phyloP scores from a whole-genome alignment of 116 monocot genomes.

The Thalassia testudinum region DNA sequence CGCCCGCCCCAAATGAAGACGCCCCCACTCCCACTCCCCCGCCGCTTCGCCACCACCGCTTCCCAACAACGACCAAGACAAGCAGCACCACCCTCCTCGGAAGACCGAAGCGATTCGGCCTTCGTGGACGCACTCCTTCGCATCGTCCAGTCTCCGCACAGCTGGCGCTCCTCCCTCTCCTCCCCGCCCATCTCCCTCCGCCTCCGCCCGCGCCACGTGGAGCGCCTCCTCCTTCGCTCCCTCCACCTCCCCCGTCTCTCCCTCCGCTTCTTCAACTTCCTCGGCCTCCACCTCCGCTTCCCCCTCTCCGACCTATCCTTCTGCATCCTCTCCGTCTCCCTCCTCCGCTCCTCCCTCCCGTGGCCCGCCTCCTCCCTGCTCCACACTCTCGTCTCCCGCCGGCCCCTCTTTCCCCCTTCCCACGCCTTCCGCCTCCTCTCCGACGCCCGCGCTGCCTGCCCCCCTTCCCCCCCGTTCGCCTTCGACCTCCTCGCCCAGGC shows the following conservation, averaged over 20 bases:
- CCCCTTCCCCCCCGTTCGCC: slow-evolving; percentile 2
- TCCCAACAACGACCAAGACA: background rate
- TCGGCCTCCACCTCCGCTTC: slow-evolving; percentile 53
- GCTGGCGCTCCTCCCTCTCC: slow-evolving; percentile 34
- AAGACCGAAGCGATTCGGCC: background rate
- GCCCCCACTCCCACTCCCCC: background rate
- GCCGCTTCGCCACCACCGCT: background rate
- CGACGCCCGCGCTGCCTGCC: background rate
- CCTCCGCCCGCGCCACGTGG: slow-evolving; percentile 30
- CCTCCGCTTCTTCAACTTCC: slow-evolving; percentile 77
- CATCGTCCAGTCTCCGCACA: slow-evolving; percentile 30
- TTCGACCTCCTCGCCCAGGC: slow-evolving; percentile 48
- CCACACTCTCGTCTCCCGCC: slow-evolving; percentile 30
- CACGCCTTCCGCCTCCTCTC: slow-evolving; percentile 17
- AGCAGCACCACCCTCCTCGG: background rate
- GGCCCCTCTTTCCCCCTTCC: slow-evolving; percentile 12
- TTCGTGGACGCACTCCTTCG: slow-evolving; percentile 41
- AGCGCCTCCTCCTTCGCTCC: slow-evolving; percentile 28
- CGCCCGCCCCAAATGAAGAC: no score
- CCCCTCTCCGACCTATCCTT: slow-evolving; percentile 57
- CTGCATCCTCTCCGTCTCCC: slow-evolving; percentile 45
- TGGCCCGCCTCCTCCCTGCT: slow-evolving; percentile 64
- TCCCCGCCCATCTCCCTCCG: slow-evolving; percentile 29
- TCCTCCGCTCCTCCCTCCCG: slow-evolving; percentile 27
- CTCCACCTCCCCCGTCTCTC: slow-evolving; percentile 17